Evolutionary conservation across 257 asterid genomes (phyloP).

Genomic region (Vinca minor): DNA sequence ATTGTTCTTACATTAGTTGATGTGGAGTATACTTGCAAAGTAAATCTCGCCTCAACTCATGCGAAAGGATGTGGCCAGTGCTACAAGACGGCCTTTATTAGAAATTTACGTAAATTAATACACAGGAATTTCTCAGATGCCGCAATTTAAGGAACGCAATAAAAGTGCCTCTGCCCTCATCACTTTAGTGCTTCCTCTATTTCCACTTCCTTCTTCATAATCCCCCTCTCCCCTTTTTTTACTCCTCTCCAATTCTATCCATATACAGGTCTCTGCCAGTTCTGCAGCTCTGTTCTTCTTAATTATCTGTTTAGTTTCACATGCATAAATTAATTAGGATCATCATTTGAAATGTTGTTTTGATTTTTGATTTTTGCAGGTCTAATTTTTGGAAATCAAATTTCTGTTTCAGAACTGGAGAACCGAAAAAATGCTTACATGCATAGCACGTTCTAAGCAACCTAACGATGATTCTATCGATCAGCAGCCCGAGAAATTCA

Average conservation of each 20-base stretch:
- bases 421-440: constrained; percentile 65
- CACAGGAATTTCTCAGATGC: constrained; percentile 27
- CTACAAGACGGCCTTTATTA: no score
- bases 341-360: constrained; percentile 1
- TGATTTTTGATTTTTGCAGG: not conserved
- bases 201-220: not conserved
- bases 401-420: not conserved
- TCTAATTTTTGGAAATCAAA: not conserved
- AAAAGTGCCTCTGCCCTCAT: constrained; percentile 19
- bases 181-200: not conserved
- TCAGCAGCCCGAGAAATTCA: constrained; percentile 29
- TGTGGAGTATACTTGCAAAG: no score
- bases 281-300: not conserved
- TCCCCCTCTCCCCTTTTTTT: not conserved
- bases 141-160: constrained; percentile 42
- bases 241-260: not conserved
- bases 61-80: no score
- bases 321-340: not conserved
- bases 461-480: constrained; percentile 40
- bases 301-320: not conserved
- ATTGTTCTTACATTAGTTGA: no score
- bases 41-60: no score
- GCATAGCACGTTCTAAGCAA: constrained; percentile 88
- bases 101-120: constrained; percentile 17
- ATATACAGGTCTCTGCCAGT: not conserved